phyloP scores from a whole-genome alignment of 176 grass and related monocot species.

The Chloris gayana region DNA sequence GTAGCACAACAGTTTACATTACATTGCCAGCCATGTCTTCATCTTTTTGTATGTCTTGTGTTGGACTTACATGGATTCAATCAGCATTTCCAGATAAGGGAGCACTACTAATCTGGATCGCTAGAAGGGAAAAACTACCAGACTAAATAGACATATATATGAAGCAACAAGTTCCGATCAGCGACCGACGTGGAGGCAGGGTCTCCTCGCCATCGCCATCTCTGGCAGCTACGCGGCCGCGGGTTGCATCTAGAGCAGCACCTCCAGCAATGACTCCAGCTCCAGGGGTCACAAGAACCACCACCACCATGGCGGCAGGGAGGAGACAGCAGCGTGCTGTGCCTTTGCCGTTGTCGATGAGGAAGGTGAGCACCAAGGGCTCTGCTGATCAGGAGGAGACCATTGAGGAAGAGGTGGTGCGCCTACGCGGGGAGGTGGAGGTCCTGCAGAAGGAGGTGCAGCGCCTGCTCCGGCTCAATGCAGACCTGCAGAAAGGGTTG shows the following conservation, averaged over 20 bases:
- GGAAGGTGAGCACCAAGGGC: constrained; percentile 29
- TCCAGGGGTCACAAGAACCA: not conserved
- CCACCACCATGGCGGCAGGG: constrained; percentile 6
- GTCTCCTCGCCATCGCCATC: constrained; percentile 28
- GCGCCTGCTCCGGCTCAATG: constrained; percentile 56
- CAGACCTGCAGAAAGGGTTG: constrained; percentile 39
- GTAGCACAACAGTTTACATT: not conserved
- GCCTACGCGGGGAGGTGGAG: constrained; percentile 45
- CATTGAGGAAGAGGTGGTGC: constrained; percentile 28
- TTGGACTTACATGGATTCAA: not conserved
- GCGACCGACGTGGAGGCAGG: constrained; percentile 14
- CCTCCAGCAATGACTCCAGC: not conserved
- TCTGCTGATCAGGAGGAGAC: constrained; percentile 27
- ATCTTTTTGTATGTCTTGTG: not conserved
- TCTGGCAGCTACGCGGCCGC: constrained; percentile 1
- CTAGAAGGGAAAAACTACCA: not conserved
- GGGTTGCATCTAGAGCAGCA: constrained; percentile 15
- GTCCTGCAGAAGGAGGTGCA: constrained; percentile 50
- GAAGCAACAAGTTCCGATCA: constrained; percentile 54
- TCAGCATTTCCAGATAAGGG: not conserved
- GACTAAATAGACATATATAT: too few species aligned
- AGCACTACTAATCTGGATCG: not conserved
- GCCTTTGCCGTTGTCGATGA: not conserved
- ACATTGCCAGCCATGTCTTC: not conserved
- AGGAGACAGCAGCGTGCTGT: constrained; percentile 18